Conservation (phyloP, 2,329 filamentous ascomycete genomes). For the Chaetomium strumarium region DNA sequence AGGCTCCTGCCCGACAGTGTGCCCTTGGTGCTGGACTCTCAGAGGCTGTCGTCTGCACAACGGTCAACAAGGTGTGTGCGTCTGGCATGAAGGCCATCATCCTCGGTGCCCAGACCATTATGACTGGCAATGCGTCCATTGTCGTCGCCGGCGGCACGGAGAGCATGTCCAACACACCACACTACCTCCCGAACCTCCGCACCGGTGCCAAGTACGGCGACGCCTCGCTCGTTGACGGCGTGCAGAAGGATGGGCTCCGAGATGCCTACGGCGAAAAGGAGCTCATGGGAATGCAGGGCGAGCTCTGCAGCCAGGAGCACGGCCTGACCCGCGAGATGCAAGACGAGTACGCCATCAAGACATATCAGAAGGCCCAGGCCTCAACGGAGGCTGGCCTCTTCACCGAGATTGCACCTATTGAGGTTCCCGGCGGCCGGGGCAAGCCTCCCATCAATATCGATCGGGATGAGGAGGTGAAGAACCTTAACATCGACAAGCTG, state of each 20-base stretch:
- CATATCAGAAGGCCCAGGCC: constrained; percentile 88
- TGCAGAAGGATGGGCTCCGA: constrained; percentile 89
- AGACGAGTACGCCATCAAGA: constrained; percentile 92
- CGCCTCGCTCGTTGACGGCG: constrained; percentile 79
- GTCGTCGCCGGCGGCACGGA: constrained; percentile 93
- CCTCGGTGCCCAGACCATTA: constrained; percentile 92
- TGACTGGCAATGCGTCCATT: constrained; percentile 88
- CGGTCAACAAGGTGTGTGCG: constrained; percentile 98
- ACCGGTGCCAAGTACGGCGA: constrained; percentile 91
- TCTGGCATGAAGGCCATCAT: constrained; percentile 92
- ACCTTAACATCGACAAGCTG: constrained; percentile 79
- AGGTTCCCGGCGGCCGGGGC: constrained; percentile 80
- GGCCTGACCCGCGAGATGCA: constrained; percentile 75
- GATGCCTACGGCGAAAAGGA: constrained; percentile 89
- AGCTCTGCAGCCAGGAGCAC: constrained; percentile 87
- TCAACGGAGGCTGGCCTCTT: constrained; percentile 79
- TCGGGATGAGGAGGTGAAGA: constrained; percentile 93
- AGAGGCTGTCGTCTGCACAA: constrained; percentile 76
- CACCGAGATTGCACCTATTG: constrained; percentile 82
- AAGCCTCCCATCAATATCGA: constrained; percentile 79
- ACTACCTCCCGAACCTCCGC: constrained; percentile 87
- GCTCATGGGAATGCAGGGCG: constrained; percentile 90
- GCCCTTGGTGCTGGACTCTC: constrained; percentile 82
- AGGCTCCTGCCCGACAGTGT: constrained; percentile 93
- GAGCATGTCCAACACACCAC: constrained; percentile 97